phyloP scores from a whole-genome alignment of 768 basidiomycete species.

The Naganishia kalamii region DNA sequence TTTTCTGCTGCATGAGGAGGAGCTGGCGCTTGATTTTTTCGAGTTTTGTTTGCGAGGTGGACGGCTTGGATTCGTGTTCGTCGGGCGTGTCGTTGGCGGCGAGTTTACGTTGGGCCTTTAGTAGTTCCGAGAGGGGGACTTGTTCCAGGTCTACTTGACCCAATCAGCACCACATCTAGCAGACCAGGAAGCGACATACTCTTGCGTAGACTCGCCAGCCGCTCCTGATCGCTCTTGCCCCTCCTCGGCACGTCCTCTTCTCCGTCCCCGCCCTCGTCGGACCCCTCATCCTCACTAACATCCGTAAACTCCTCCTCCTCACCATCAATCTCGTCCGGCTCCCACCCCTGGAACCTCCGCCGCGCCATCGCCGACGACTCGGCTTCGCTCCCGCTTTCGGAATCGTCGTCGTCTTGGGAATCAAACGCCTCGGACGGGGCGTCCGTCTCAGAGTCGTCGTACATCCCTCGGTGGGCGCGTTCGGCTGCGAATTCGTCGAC shows the following conservation, averaged over 20 bases:
- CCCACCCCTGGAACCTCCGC: constrained; percentile 24
- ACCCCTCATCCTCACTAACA: constrained; percentile 25
- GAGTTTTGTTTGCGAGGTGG: constrained; percentile 23
- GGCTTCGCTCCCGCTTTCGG: constrained; percentile 26
- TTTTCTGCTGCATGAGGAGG: constrained; percentile 35
- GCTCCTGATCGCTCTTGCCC: constrained; percentile 16
- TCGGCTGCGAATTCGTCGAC: constrained; percentile 42
- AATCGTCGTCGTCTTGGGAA: constrained; percentile 25
- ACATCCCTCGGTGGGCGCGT: constrained; percentile 7
- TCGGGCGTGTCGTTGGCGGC: not conserved
- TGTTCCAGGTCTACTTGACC: constrained; percentile 53
- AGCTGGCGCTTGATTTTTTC: constrained; percentile 44
- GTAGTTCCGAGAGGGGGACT: constrained; percentile 61
- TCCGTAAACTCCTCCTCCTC: constrained; percentile 28
- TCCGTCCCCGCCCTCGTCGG: constrained; percentile 23
- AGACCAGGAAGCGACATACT: constrained; percentile 23
- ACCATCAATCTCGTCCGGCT: constrained; percentile 34
- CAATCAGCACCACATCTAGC: constrained; percentile 17
- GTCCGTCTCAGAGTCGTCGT: constrained; percentile 21
- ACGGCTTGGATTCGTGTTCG: constrained; percentile 11
- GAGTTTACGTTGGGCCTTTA: constrained; percentile 60
- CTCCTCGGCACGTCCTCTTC: not conserved
- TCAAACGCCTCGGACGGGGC: constrained; percentile 4
- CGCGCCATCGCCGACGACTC: constrained; percentile 16
- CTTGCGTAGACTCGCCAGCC: constrained; percentile 26